Percentiles rank a stretch among this genome's conserved stretches.
phyloP scores from a whole-genome alignment of 345 rosid species.

The Ailanthus altissimus region DNA sequence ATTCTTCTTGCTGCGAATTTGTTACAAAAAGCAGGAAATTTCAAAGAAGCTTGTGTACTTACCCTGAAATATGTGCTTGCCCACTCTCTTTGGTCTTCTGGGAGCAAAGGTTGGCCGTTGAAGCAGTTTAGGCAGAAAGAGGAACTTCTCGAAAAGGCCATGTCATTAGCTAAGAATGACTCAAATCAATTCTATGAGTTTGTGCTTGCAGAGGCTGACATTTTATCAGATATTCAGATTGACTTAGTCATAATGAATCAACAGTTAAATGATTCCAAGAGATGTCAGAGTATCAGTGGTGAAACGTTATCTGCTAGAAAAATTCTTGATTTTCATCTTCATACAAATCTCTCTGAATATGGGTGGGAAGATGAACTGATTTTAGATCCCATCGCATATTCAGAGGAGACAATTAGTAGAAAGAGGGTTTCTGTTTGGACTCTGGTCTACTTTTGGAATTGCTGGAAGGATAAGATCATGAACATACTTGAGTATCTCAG shows the following conservation, averaged over 20 bases:
- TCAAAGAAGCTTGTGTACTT: too few species aligned
- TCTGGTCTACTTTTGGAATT: constrained; percentile 48
- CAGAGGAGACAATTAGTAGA: constrained; percentile 15
- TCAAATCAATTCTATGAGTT: constrained; percentile 31
- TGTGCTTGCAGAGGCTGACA: constrained; percentile 34
- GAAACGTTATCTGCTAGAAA: constrained; percentile 39
- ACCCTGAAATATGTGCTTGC: constrained; percentile 37
- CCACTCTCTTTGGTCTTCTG: constrained; percentile 44
- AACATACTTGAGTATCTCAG: constrained; percentile 29
- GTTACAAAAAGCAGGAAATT: too few species aligned
- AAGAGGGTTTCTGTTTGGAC: constrained; percentile 34
- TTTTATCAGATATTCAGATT: constrained; percentile 20
- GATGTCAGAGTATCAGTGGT: constrained; percentile 31
- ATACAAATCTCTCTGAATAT: constrained; percentile 20
- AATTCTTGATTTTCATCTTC: constrained; percentile 43
- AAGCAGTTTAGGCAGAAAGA: constrained; percentile 35
- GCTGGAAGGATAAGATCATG: constrained; percentile 44
- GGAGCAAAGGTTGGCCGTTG: constrained; percentile 50
- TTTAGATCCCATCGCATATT: constrained; percentile 11
- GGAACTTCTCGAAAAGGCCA: constrained; percentile 39
- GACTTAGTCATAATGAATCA: constrained; percentile 30
- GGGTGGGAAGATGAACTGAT: constrained; percentile 31
- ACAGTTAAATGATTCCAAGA: constrained; percentile 30
- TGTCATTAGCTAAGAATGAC: constrained; percentile 30
- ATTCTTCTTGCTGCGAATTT: too few species aligned